These are phyloP conservation scores for Strobilomyces echinocephalus DNA, from an alignment of 768 basidiomycete species.

Conservation along the genomic window DNA sequence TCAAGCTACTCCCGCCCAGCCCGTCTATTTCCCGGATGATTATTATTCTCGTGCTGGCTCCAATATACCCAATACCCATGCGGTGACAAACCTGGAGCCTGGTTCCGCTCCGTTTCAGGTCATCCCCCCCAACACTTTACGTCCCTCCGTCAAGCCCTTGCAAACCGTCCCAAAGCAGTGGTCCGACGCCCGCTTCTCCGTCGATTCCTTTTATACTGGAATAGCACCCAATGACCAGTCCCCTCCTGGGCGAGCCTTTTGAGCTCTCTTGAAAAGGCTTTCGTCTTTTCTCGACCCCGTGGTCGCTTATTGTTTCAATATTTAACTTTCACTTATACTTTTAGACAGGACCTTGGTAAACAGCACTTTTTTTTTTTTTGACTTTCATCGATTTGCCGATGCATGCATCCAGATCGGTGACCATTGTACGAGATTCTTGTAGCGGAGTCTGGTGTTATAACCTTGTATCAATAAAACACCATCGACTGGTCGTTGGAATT, in stretches of 20 bases:
- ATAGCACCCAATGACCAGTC: slow-evolving; percentile 7
- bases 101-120: slow-evolving; percentile 7
- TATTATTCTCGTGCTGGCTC: slow-evolving; percentile 5
- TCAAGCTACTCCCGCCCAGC: slow-evolving; percentile 19
- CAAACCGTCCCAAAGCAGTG: slow-evolving; percentile 4
- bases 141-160: slow-evolving; percentile 9
- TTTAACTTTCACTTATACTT: slow-evolving; percentile 13
- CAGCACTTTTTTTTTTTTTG: background rate
- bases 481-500: background rate
- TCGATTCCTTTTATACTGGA: slow-evolving; percentile 30
- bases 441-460: slow-evolving; percentile 2
- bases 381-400: slow-evolving; percentile 6
- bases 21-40: slow-evolving; percentile 21
- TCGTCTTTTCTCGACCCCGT: background rate
- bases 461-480: background rate
- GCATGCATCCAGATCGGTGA: background rate
- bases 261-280: slow-evolving; percentile 5
- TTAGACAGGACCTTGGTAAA: slow-evolving; percentile 1
- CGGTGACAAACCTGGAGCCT: slow-evolving; percentile 2
- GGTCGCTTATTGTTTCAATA: slow-evolving; percentile 10
- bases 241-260: slow-evolving; percentile 16
- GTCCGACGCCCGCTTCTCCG: slow-evolving; percentile 17
- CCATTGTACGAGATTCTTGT: slow-evolving; percentile 2
- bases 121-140: slow-evolving; percentile 10
- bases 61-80: slow-evolving; percentile 18